phyloP scores from a whole-genome alignment of 2,329 filamentous ascomycete species.

The Alternaria brassicicola region DNA sequence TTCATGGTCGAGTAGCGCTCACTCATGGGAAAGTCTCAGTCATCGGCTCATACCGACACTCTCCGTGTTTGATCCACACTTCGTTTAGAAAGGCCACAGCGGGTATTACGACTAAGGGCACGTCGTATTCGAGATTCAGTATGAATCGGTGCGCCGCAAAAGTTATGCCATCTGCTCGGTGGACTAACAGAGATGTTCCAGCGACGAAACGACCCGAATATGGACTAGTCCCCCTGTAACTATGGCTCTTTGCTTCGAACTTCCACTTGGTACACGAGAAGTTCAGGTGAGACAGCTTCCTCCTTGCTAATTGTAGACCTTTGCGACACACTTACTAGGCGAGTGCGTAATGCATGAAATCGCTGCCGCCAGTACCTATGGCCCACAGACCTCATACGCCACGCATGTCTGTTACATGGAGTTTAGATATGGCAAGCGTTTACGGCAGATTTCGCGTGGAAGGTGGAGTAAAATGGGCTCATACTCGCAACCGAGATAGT shows the following conservation, averaged over 20 bases:
- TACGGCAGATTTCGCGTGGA: conserved; percentile 35
- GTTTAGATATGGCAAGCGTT: conserved; percentile 20
- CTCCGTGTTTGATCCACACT: conserved; percentile 14
- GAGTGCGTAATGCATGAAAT: conserved; percentile 25
- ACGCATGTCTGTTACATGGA: conserved; percentile 34
- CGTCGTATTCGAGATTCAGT: conserved; percentile 31
- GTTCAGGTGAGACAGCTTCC: conserved; percentile 21
- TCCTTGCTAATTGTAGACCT: conserved; percentile 25
- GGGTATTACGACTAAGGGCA: conserved; percentile 12
- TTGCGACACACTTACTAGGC: conserved; percentile 26
- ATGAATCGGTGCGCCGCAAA: conserved; percentile 19
- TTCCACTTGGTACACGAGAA: conserved; percentile 31
- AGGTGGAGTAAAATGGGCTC: conserved; percentile 18
- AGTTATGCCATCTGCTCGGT: conserved; percentile 30
- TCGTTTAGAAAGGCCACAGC: conserved; percentile 18
- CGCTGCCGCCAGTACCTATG: conserved; percentile 33
- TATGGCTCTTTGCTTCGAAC: conserved; percentile 21
- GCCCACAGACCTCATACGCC: conserved; percentile 40
- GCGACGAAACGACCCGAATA: conserved; percentile 34
- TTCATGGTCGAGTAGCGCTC: conserved; percentile 8
- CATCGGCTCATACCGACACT: conserved; percentile 18
- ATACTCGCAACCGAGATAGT: conserved; percentile 8
- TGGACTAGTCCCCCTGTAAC: conserved; percentile 26
- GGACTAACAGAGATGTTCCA: conserved; percentile 29
- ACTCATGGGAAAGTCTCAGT: conserved; percentile 22